Evolutionary conservation across 192 early-diverging fungal genomes (phyloP).

Genomic region (Umbelopsis isabellina): DNA sequence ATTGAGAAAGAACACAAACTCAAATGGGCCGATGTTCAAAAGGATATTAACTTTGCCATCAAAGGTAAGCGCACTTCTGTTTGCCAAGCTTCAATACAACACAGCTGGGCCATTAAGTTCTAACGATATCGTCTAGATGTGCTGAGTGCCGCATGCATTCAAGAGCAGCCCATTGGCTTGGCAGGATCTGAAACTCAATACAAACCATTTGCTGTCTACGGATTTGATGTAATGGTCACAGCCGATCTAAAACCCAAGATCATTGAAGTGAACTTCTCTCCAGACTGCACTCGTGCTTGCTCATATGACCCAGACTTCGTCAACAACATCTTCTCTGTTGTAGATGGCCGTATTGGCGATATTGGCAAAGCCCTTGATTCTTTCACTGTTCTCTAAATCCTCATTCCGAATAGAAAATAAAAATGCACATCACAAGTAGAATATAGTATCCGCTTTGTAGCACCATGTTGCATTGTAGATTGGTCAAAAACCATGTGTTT

Average conservation of each 20-base stretch:
- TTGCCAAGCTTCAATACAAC: background rate
- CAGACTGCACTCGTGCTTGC: conserved; percentile 50
- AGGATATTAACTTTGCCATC: conserved; percentile 50
- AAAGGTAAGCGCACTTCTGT: conserved; percentile 29
- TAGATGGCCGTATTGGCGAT: conserved; percentile 46
- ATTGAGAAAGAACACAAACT: conserved; percentile 53
- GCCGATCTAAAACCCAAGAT: conserved; percentile 46
- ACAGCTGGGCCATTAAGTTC: background rate
- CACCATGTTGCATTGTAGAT: background rate
- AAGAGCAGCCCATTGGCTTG: conserved; percentile 46
- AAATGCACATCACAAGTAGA: background rate
- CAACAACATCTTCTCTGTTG: conserved; percentile 53
- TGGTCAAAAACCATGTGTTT: background rate
- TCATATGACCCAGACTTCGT: conserved; percentile 53
- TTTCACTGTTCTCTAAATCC: conserved; percentile 43
- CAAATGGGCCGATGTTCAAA: conserved; percentile 47
- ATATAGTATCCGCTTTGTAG: background rate
- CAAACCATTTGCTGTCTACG: conserved; percentile 50
- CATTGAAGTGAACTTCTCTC: conserved; percentile 50
- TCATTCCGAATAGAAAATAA: background rate
- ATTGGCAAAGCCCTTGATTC: conserved; percentile 43
- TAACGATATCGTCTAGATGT: conserved; percentile 27
- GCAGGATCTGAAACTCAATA: conserved; percentile 26
- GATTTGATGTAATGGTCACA: conserved; percentile 53
- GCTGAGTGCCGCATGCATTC: conserved; percentile 49